Evolutionary conservation across 495 filamentous ascomycete species (phyloP).

Genomic region (Sphaerosporella brunnea): DNA sequence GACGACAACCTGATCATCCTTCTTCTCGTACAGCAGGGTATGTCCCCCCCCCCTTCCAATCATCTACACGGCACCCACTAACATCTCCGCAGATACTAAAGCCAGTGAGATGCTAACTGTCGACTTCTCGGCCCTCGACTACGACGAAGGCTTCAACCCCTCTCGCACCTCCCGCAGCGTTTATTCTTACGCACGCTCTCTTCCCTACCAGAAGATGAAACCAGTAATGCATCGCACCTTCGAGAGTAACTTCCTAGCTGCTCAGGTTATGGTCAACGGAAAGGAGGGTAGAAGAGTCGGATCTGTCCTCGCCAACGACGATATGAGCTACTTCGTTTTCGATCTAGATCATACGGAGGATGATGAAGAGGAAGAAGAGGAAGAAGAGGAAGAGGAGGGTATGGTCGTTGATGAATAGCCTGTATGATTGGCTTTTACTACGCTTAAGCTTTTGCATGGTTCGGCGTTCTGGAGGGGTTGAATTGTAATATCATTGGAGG

Average conservation of each 20-base stretch:
- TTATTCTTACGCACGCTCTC: conserved; percentile 9
- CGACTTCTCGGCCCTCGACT: conserved; percentile 25
- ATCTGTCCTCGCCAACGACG: conserved; percentile 40
- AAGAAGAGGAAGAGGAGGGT: conserved; percentile 14
- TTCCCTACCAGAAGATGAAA: conserved; percentile 15
- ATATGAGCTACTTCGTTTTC: conserved; percentile 38
- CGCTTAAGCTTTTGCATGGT: too few species aligned
- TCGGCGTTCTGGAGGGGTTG: too few species aligned
- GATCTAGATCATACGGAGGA: conserved; percentile 33
- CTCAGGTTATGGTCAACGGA: conserved; percentile 37
- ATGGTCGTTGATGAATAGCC: too few species aligned
- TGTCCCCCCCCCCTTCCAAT: conserved; percentile 1
- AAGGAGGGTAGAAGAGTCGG: conserved; percentile 35
- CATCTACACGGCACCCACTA: not conserved
- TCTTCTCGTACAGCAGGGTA: conserved; percentile 33
- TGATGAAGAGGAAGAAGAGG: conserved; percentile 17
- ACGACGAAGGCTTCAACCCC: conserved; percentile 26
- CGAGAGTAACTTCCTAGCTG: conserved; percentile 31
- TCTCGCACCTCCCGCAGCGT: conserved; percentile 19
- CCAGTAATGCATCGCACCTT: conserved; percentile 20
- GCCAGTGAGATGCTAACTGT: conserved; percentile 17
- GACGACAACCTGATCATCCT: conserved; percentile 37
- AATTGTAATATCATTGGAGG: too few species aligned
- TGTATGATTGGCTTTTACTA: too few species aligned
- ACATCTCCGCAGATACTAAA: not conserved